Base-by-base conservation (phyloP, 2,329 filamentous ascomycete species). In the Colletotrichum godetiae region DNA sequence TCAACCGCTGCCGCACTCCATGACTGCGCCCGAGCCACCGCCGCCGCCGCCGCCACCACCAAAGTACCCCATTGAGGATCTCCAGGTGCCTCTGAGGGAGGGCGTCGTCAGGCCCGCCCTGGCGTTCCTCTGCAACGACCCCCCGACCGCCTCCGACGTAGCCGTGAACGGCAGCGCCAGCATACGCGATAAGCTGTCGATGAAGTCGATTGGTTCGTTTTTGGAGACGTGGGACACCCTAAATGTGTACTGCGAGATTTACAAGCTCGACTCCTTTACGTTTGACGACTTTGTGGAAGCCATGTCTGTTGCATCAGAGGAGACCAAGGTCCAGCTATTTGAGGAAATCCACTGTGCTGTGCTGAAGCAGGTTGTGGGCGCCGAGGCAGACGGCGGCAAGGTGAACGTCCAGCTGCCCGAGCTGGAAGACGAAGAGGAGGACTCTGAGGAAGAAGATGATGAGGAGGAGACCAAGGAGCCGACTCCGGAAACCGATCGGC, bases 241-340 rank as follows among this genome's bases (percentile, higher is more conserved):
- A 42, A 99, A 98, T 78, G 96, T 99, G n/a, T 98, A 98, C 80
- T 97, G 95, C 79, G 95, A 98, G 79, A 93, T 98, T 22, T 97
- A 97, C 80, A 91, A 94, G 79, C 88, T 99, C 31, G 97, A 99
- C 82, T 98, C 96, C 0, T 99, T 99, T 80, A 98, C 96, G 0
- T 97, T 98, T 78, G 97, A 99, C 81, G 97, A 99, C 81, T 98
- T 95, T 78, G 88, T 98, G 5, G 93, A 98, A 80, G 93, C 95
- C 0, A 92, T 99, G 87, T 89, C 92, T 61, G 92, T 95, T 71
- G 89, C 93, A 0, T 95, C 92, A 0, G 89, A 92, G 42, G 91
- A 94, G 27, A 85, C 91, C 0, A 92, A 93, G 8, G 97, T 97
- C 65, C 93, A 98, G 80, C 86, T 99, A 0, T 92, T 98, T 76